These are phyloP conservation scores for Silene latifolia DNA, from an alignment of 148 eudicot genomes.

Conservation along the genomic window DNA sequence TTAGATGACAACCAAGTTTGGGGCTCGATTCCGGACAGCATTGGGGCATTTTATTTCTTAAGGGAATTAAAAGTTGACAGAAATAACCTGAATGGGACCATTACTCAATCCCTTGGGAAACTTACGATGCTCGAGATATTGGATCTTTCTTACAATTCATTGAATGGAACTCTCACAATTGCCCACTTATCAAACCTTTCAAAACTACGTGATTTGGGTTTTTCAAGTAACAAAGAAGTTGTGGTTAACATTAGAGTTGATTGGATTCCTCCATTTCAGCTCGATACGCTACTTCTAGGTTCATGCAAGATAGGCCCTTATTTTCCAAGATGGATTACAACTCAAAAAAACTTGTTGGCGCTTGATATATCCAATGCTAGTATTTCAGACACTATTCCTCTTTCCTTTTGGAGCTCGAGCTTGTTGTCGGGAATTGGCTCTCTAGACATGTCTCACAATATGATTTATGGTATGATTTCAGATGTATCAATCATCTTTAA, in stretches of 20 bases:
- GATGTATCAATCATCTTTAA: neutral
- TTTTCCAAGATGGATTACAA: too few species aligned
- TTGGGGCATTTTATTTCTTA: too few species aligned
- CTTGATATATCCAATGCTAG: too few species aligned
- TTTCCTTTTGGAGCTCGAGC: neutral
- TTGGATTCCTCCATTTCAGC: too few species aligned
- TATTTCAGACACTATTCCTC: too few species aligned
- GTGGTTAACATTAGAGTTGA: constrained; percentile 11
- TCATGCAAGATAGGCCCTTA: too few species aligned
- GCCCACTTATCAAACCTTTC: neutral
- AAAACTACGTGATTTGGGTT: constrained; percentile 10
- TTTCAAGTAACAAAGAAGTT: constrained; percentile 22
- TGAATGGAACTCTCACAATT: constrained; percentile 23
- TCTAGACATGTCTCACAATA: constrained; percentile 21
- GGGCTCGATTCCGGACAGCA: constrained; percentile 28
- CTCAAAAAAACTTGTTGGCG: too few species aligned
- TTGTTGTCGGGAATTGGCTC: neutral
- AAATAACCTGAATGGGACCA: too few species aligned
- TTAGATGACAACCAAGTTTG: constrained; percentile 11
- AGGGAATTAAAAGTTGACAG: too few species aligned
- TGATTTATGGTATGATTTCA: constrained; percentile 19
- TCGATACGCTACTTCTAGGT: too few species aligned
- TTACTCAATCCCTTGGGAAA: too few species aligned
- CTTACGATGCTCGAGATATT: neutral
- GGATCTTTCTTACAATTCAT: constrained; percentile 21